phyloP scores from a whole-genome alignment of 106 monocot genomes.

The Dendrobium huoshanense region DNA sequence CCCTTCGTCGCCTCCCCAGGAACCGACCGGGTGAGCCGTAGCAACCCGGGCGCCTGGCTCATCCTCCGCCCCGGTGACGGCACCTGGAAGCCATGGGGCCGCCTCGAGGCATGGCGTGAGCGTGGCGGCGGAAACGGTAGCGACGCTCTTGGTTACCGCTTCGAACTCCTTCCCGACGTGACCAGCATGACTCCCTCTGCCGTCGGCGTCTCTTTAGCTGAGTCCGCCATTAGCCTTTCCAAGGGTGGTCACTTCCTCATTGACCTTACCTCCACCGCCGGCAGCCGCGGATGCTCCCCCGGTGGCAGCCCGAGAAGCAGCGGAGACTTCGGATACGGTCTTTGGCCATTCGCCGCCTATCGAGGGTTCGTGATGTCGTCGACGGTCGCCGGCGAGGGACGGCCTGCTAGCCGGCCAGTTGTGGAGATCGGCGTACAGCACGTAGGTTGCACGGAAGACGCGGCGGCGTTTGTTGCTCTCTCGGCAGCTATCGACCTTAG shows the following conservation, averaged over 20 bases:
- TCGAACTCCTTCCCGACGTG: constrained; percentile 64
- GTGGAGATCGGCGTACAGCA: constrained; percentile 89
- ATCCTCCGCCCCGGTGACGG: constrained; percentile 71
- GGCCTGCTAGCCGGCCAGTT: constrained; percentile 37
- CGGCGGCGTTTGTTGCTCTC: constrained; percentile 88
- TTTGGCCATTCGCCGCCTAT: constrained; percentile 51
- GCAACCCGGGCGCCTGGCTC: constrained; percentile 94
- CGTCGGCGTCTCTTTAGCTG: constrained; percentile 38
- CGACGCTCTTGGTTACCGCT: constrained; percentile 62
- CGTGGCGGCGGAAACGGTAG: constrained; percentile 40
- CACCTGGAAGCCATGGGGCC: constrained; percentile 90
- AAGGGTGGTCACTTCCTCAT: constrained; percentile 78
- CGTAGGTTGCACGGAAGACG: constrained; percentile 86
- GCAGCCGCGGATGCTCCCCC: constrained; percentile 33
- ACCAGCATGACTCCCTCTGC: constrained; percentile 17
- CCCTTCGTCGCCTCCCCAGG: constrained; percentile 87
- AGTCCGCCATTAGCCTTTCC: constrained; percentile 35
- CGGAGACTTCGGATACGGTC: constrained; percentile 52
- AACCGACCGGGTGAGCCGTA: constrained; percentile 73
- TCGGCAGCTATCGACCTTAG: constrained; percentile 90
- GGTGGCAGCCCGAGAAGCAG: constrained; percentile 70
- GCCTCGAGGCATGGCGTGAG: constrained; percentile 91
- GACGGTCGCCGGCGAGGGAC: constrained; percentile 69
- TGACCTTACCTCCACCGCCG: constrained; percentile 36
- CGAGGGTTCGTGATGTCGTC: constrained; percentile 90